These are phyloP conservation scores for Gentiana straminea DNA, from an alignment of 257 asterid species.

Conservation along the genomic window DNA sequence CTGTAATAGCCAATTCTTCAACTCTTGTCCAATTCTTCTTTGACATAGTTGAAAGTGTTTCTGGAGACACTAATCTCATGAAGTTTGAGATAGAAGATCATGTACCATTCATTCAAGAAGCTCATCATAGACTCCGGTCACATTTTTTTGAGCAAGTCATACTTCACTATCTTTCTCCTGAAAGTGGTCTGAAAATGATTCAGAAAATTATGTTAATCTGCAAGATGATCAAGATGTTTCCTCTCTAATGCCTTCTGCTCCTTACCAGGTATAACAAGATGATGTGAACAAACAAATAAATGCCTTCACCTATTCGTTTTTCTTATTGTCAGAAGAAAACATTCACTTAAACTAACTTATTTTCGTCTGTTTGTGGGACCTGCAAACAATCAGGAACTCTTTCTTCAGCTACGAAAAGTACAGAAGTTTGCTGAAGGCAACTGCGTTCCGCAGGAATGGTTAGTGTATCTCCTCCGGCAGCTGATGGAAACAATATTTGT, in stretches of 20 bases:
- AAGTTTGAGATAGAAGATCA: conserved; percentile 38
- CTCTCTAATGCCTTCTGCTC: conserved; percentile 42
- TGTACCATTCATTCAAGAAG: conserved; percentile 23
- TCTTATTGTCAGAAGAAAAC: neutral
- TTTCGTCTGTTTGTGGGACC: conserved; percentile 3
- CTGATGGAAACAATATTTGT: conserved; percentile 32
- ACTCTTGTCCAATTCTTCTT: conserved; percentile 34
- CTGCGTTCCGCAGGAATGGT: conserved; percentile 34
- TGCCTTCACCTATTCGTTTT: too few relatives aligned
- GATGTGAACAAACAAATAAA: too few relatives aligned
- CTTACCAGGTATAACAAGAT: conserved; percentile 46
- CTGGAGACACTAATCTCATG: conserved; percentile 29
- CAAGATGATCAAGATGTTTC: conserved; percentile 21
- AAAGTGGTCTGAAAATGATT: conserved; percentile 23
- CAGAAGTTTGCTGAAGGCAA: conserved; percentile 41
- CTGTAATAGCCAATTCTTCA: conserved; percentile 41
- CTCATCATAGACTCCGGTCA: conserved; percentile 26
- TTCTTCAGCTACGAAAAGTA: conserved; percentile 49
- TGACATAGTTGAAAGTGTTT: conserved; percentile 26
- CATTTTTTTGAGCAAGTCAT: conserved; percentile 39
- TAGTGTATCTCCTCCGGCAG: conserved; percentile 36
- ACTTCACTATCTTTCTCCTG: conserved; percentile 30
- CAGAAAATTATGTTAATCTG: conserved; percentile 19
- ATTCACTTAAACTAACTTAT: neutral
- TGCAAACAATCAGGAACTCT: conserved; percentile 38